Evolutionary conservation across 2,329 filamentous ascomycete species (phyloP).

Genomic region (Fusarium miscanthi): DNA sequence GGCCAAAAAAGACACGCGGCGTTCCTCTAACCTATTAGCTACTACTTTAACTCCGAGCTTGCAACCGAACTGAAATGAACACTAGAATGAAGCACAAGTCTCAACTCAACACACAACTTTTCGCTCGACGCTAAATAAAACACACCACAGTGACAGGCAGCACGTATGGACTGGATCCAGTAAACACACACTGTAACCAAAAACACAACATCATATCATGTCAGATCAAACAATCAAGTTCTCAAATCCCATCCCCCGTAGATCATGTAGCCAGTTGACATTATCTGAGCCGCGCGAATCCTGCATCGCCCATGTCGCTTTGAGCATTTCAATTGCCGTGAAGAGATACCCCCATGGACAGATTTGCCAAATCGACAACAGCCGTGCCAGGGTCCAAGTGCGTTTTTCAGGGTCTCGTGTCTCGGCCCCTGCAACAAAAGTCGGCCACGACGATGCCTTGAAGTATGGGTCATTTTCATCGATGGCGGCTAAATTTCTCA

Average conservation of each 20-base stretch:
- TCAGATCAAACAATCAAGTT: conserved; percentile 57
- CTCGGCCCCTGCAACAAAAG: conserved; percentile 68
- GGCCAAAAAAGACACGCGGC: conserved; percentile 21
- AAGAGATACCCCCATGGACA: conserved; percentile 64
- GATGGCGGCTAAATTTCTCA: conserved; percentile 62
- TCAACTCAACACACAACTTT: conserved; percentile 29
- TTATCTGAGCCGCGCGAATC: conserved; percentile 46
- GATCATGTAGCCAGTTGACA: conserved; percentile 56
- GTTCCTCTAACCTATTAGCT: conserved; percentile 24
- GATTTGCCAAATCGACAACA: conserved; percentile 57
- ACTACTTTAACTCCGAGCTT: conserved; percentile 19
- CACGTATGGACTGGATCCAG: conserved; percentile 23
- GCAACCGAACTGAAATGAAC: conserved; percentile 15
- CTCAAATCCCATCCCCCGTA: conserved; percentile 58
- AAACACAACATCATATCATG: conserved; percentile 7
- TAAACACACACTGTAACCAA: conserved; percentile 5
- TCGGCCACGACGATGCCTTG: conserved; percentile 70
- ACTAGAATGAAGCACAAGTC: conserved; percentile 21
- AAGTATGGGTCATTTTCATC: conserved; percentile 62
- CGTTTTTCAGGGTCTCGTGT: conserved; percentile 59
- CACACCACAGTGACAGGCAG: conserved; percentile 6
- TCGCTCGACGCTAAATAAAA: conserved; percentile 24
- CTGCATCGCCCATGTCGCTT: conserved; percentile 59
- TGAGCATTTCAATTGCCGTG: conserved; percentile 61
- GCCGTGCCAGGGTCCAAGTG: conserved; percentile 62